Base-by-base conservation (phyloP, 2,329 filamentous ascomycete species). In the Calonectria ilicicola region DNA sequence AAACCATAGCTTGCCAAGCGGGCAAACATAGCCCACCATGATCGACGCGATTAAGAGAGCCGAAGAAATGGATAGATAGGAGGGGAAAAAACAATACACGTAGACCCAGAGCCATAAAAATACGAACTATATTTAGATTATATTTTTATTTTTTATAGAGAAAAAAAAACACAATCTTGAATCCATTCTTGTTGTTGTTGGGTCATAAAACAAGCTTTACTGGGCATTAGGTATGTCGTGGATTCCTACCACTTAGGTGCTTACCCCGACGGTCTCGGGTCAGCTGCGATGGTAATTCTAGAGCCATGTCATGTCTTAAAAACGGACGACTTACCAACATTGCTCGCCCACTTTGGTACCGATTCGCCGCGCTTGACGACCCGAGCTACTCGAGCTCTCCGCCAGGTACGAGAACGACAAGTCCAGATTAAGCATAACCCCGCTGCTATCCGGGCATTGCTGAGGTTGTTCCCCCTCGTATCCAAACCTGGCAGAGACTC, bases 351-450 rank as follows among this genome's bases (percentile, higher is more conserved):
- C 12, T 10, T 26, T 23, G 32, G 6, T 8, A 29, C 32, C 29
- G 19, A 35, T 26, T 42, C n/a, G 49, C 65, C 58, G 49, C 65
- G 42, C 53, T 65, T 60, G 56, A 73, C 56, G 38, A 29, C 56
- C 62, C 49, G 67, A 42, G 27, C 35, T 26, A 26, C 26, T 19
- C 29, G 42, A 26, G 53, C n/a, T 17, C 29, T 58, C 47, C n/a
- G 69, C 40, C 58, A 69, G 51, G 65, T 46, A 66, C 70, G 70
- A 72, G 66, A 29, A 40, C 12, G 49, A 62, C 32, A 21, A 21
- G 47, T 44, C 47, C 66, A 51, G 65, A 62, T 69, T 72, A 65
- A 69, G 70, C 65, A 69, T 72, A 69, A 69, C 44, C 42, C 49
- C 49, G 35, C 46, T 72, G 42, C 58, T 38, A 63, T 66, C 21